phyloP scores from a whole-genome alignment of 78 protist genomes.

The slime mould (Dictyostelium discoideum) region DNA sequence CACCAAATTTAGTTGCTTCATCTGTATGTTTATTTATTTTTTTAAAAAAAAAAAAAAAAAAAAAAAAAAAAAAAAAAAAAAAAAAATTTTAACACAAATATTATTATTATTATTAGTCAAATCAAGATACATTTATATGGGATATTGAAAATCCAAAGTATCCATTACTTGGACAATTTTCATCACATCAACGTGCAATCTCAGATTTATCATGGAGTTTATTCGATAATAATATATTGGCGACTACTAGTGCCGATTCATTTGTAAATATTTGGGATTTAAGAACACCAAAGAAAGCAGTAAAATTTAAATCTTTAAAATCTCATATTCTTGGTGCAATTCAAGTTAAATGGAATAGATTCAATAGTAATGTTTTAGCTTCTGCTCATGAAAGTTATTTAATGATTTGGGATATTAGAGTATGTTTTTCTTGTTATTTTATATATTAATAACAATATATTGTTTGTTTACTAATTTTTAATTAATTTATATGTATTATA shows the following conservation, averaged over 20 bases:
- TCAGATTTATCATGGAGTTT: slow-evolving; percentile 78
- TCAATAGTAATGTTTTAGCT: slow-evolving; percentile 63
- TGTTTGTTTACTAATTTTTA: no score
- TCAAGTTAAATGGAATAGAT: slow-evolving; percentile 82
- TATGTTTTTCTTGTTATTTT: not conserved
- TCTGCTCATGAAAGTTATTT: slow-evolving; percentile 81
- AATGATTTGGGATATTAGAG: slow-evolving; percentile 83
- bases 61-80: not conserved
- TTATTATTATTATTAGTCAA: slow-evolving; percentile 7
- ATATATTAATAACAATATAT: no score
- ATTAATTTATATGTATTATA: no score
- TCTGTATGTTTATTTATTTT: slow-evolving; percentile 33
- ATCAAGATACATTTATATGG: slow-evolving; percentile 60
- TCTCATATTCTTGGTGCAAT: slow-evolving; percentile 65
- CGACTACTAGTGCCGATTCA: slow-evolving; percentile 74
- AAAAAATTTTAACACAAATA: not conserved
- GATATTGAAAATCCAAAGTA: slow-evolving; percentile 51
- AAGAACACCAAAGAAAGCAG: slow-evolving; percentile 66
- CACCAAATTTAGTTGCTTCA: slow-evolving; percentile 69
- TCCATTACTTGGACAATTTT: slow-evolving; percentile 58
- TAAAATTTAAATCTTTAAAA: slow-evolving; percentile 41
- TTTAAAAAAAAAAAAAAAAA: not conserved
- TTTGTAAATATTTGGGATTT: slow-evolving; percentile 79
- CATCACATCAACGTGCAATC: slow-evolving; percentile 59
- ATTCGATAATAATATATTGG: slow-evolving; percentile 68